These are phyloP conservation scores for Cytospora piceicola DNA, from an alignment of 2,329 filamentous ascomycete species.

Conservation along the genomic window DNA sequence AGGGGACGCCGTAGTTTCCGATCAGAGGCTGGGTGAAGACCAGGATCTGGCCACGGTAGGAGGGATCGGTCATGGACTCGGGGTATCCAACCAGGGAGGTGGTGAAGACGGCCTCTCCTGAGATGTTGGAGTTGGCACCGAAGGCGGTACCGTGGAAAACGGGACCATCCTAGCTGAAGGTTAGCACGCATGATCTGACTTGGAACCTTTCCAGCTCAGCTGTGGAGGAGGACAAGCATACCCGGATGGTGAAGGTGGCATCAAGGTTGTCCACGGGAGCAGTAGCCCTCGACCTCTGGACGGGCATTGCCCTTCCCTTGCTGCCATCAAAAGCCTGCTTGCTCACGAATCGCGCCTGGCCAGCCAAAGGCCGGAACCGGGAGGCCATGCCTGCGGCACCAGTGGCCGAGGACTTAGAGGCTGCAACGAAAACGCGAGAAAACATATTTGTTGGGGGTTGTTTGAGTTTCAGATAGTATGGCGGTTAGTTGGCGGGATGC, in stretches of 20 bases:
- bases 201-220: neutral
- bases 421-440: slow-evolving; percentile 56
- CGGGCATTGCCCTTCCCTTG: slow-evolving; percentile 70
- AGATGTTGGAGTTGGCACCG: slow-evolving; percentile 94
- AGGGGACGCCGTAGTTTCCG: slow-evolving; percentile 97
- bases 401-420: slow-evolving; percentile 57
- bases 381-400: slow-evolving; percentile 44
- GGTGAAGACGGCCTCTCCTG: slow-evolving; percentile 97
- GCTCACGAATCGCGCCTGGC: slow-evolving; percentile 43
- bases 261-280: slow-evolving; percentile 71
- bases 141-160: slow-evolving; percentile 97
- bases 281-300: slow-evolving; percentile 60
- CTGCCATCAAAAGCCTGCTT: slow-evolving; percentile 65
- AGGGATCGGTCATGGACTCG: slow-evolving; percentile 89
- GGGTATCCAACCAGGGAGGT: slow-evolving; percentile 97
- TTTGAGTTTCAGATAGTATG: slow-evolving; percentile 32
- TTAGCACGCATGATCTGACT: slow-evolving; percentile 11
- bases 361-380: slow-evolving; percentile 38
- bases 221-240: slow-evolving; percentile 43
- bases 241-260: slow-evolving; percentile 93
- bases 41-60: slow-evolving; percentile 91
- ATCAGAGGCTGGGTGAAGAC: slow-evolving; percentile 98
- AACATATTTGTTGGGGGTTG: slow-evolving; percentile 55
- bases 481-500: slow-evolving; percentile 28
- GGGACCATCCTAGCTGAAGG: slow-evolving; percentile 74